Percentiles rank a stretch among this genome's conserved stretches.
These are phyloP conservation scores for Penicillium sclerotiorum DNA, from an alignment of 2,329 filamentous ascomycete genomes.

Conservation along the genomic window DNA sequence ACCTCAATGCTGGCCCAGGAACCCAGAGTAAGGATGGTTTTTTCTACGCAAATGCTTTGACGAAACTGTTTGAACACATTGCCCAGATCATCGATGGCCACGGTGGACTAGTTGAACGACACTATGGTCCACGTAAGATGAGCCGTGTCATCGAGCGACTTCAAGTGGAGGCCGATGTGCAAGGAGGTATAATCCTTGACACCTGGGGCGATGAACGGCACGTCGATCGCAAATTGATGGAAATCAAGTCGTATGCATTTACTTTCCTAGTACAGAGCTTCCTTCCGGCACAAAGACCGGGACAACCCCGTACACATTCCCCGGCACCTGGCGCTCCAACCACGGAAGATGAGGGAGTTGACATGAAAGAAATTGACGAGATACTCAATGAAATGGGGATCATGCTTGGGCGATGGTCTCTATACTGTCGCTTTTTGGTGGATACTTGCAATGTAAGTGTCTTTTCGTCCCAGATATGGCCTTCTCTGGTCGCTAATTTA, in stretches of 20 bases:
- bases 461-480: not conserved
- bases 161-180: constrained; percentile 92
- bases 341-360: constrained; percentile 88
- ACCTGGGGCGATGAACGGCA: constrained; percentile 90
- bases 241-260: constrained; percentile 97
- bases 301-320: constrained; percentile 72
- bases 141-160: constrained; percentile 87
- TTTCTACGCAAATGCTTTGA: constrained; percentile 89
- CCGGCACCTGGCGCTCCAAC: constrained; percentile 66
- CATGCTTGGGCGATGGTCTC: constrained; percentile 91
- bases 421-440: constrained; percentile 87
- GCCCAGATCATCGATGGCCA: constrained; percentile 94
- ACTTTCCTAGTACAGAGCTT: constrained; percentile 97
- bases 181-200: constrained; percentile 93
- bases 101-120: constrained; percentile 84
- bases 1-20: constrained; percentile 69
- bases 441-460: constrained; percentile 76
- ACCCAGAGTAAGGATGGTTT: constrained; percentile 72
- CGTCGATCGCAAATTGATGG: constrained; percentile 83
- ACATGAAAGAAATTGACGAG: constrained; percentile 94
- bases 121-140: constrained; percentile 94
- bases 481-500: not conserved
- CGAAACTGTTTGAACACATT: constrained; percentile 94
- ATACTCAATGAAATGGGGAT: constrained; percentile 83
- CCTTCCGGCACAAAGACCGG: constrained; percentile 68